Evolutionary conservation across 2,329 filamentous ascomycete species (phyloP), one percentile per base, ranked within the genome.

Genomic region (Ophiostoma fasciatum): DNA sequence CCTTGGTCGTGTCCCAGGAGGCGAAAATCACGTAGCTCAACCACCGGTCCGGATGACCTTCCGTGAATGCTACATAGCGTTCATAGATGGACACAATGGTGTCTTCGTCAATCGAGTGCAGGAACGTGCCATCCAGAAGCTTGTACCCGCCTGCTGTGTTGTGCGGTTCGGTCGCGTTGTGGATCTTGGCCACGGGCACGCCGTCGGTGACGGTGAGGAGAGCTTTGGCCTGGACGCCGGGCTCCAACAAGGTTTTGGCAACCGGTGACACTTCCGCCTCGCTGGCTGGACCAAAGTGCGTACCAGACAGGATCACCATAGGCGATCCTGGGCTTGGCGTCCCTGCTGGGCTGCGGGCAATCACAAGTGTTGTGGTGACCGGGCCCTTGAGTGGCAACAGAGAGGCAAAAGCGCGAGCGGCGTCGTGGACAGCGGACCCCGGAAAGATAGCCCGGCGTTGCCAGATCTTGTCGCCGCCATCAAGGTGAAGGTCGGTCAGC

Each of bases 381-480:
- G 44, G 33, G 0, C 38, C 38, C 0, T 45, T 28, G 12, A 47
- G 42, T 0, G 38, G 41, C 0, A 38, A 37, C n/a, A 56, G 21
- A 3, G 41, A 32, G 21, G 18, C n/a, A n/a, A 55, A 57, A 0
- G 45, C 19, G 5, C 43, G 17, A 1, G 46, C 40, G 1, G 48
- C 54, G 1, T 40, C 22, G 0, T 40, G 37, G 4, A 58, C 33
- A 0, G 44, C 48, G 0, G 43, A 1, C 0, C 45, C 39, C 0
- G 53, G 47, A 28, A 58, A 56, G 0, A 56, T 43, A 2, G 54
- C 39, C 3, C 46, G 44, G 1, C 55, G 48, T 0, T 41, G 42
- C 57, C 56, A 59, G 23, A 58, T 39, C 18, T 50, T 52, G 28
- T 50, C 36, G 1, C 50, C 47, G 0, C 44, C 35, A 7, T 37